phyloP scores from a whole-genome alignment of 2,329 filamentous ascomycete species.

The Colletotrichum tropicicola region DNA sequence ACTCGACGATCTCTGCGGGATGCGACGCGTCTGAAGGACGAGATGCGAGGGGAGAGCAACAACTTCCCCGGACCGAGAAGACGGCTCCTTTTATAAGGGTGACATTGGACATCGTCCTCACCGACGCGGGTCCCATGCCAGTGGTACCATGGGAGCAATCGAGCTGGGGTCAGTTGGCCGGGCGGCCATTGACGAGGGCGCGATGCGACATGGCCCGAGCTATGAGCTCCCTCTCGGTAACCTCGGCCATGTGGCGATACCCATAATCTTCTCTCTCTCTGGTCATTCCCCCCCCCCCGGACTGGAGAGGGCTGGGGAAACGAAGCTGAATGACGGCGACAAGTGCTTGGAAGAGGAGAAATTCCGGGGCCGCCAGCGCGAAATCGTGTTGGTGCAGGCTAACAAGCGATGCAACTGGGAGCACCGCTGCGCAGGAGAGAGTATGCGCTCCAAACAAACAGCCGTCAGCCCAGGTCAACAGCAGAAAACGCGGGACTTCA shows the following conservation, averaged over 20 bases:
- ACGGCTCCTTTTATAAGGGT: conserved; percentile 6
- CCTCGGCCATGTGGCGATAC: conserved; percentile 20
- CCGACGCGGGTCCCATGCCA: not conserved
- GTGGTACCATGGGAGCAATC: not conserved
- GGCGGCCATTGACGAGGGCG: not conserved
- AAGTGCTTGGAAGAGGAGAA: not conserved
- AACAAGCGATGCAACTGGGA: not conserved
- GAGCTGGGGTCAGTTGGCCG: not conserved
- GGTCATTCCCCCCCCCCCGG: not conserved
- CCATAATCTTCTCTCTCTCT: not conserved
- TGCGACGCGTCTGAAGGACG: not conserved
- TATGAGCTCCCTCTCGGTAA: conserved; percentile 14
- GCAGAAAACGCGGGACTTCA: not conserved
- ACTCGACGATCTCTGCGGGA: conserved; percentile 10
- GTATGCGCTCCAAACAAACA: conserved; percentile 27
- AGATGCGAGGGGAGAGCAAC: not conserved
- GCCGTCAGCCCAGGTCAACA: too few relatives aligned
- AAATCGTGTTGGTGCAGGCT: not conserved
- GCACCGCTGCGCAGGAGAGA: not conserved
- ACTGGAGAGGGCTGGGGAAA: not conserved
- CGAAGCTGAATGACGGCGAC: not conserved
- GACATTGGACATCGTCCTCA: not conserved
- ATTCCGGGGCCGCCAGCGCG: not conserved
- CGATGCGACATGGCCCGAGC: conserved; percentile 20
- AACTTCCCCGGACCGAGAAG: not conserved